Percentiles rank a stretch among this genome's conserved stretches.
phyloP scores from a whole-genome alignment of 306 rosid species.

The Prunus mongolica region DNA sequence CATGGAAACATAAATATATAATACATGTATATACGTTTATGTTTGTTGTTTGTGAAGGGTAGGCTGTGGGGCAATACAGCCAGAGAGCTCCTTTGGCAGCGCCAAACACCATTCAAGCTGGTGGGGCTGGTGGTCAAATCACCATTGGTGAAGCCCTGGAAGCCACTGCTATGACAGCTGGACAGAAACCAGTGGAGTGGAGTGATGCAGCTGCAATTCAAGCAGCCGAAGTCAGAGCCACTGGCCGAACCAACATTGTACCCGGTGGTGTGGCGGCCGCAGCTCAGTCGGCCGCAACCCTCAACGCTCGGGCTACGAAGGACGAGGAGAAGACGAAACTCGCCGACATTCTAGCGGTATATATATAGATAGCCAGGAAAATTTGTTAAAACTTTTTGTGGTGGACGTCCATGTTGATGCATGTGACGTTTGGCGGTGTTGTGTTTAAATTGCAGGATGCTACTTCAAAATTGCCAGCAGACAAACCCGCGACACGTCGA shows the following conservation, averaged over 20 bases:
- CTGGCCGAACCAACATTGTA: constrained; percentile 51
- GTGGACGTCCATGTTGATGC: no score
- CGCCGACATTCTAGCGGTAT: constrained; percentile 49
- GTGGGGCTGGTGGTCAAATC: constrained; percentile 24
- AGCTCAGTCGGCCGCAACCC: constrained; percentile 68
- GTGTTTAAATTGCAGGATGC: constrained; percentile 35
- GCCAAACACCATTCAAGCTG: constrained; percentile 12
- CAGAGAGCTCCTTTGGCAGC: constrained; percentile 29
- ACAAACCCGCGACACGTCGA: constrained; percentile 46
- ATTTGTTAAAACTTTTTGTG: no score
- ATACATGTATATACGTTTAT: background rate
- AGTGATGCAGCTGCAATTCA: constrained; percentile 76
- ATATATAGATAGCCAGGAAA: no score
- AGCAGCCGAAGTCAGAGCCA: constrained; percentile 73
- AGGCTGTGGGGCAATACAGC: constrained; percentile 46
- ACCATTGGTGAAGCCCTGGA: constrained; percentile 80
- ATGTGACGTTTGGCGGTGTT: background rate
- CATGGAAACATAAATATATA: background rate
- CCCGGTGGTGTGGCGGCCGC: constrained; percentile 69
- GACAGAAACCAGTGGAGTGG: constrained; percentile 54
- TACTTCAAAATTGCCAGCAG: constrained; percentile 47
- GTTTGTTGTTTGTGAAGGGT: background rate
- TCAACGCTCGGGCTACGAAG: constrained; percentile 43
- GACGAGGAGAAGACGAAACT: constrained; percentile 59
- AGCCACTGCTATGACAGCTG: constrained; percentile 50